Base-by-base conservation (phyloP, 2,329 filamentous ascomycete genomes). In the Aspergillus tubingensis region DNA sequence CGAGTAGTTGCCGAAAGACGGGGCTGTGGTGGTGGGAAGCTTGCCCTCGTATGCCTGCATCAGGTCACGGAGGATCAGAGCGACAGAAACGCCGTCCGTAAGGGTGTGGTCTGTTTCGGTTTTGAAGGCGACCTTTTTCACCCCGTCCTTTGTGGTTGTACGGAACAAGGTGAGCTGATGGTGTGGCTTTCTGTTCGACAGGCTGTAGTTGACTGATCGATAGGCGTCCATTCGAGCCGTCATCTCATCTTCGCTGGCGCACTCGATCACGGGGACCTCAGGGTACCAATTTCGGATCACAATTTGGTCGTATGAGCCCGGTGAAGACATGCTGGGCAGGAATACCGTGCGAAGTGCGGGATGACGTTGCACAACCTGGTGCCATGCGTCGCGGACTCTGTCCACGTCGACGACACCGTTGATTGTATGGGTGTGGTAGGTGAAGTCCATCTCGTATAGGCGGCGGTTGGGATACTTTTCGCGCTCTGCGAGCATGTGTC, bases 401-500 rank as follows among this genome's bases (percentile, higher is more conserved):
- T 54, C 27, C 5, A 17, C 11, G 8, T 54, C 58, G 15, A 60
- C 48, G 38, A 17, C n/a, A 41, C 38, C 38, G 17, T 41, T n/a
- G n/a, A 41, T 6, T n/a, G 38, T 15, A 41, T 13, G 5, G 2
- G 15, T n/a, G 17, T 41, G 2, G 53, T 10, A 8, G 23, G 49
- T n/a, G 36, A 27, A 13, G 3, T 19, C 15, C 39, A 21, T 11
- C 23, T 27, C 43, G 36, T 19, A 11, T 13, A 27, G 6, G n/a
- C 51, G 5, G 48, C 17, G 13, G 38, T 52, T 52, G 44, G 51
- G 13, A 17, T 53, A 6, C 58, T 49, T 17, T 21, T 8, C 13
- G 56, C 53, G 17, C 53, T 44, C 23, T 47, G 53, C 13, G 21
- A 60, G 58, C 58, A 60, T 57, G n/a, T 49, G 27, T 13, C 57